phyloP scores from a whole-genome alignment of 148 eudicot genomes.

The Rhododendron henanense region DNA sequence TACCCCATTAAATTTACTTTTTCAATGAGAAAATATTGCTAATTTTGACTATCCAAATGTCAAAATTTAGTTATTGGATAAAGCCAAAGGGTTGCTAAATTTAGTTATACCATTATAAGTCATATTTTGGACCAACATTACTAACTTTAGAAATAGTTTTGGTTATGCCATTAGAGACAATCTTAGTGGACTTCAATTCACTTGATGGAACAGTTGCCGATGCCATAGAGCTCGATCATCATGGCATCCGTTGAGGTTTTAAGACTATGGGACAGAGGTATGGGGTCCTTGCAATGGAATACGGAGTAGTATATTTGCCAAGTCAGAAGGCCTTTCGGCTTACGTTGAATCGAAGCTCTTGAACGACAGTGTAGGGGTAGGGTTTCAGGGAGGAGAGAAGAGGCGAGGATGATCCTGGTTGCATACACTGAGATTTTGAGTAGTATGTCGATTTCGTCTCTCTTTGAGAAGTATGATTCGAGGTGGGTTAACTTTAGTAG shows the following conservation, averaged over 20 bases:
- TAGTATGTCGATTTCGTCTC: constrained; percentile 82
- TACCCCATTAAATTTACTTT: too few relatives aligned
- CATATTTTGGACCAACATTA: too few relatives aligned
- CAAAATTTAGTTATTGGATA: not conserved
- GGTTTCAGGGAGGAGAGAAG: constrained; percentile 39
- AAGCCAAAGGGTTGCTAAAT: too few relatives aligned
- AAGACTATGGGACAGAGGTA: not conserved
- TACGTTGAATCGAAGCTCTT: constrained; percentile 61
- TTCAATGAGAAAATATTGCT: not conserved
- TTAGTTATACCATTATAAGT: too few relatives aligned
- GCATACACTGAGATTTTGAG: constrained; percentile 87
- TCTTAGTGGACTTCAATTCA: not conserved
- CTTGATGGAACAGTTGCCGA: not conserved
- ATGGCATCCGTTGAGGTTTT: too few relatives aligned
- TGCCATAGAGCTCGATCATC: not conserved
- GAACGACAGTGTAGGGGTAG: constrained; percentile 37
- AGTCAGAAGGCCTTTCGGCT: constrained; percentile 87
- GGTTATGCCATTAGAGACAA: too few relatives aligned
- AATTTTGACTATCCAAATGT: too few relatives aligned
- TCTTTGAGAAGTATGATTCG: constrained; percentile 72
- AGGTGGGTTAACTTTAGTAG: constrained; percentile 36
- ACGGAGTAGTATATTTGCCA: constrained; percentile 39
- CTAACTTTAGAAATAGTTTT: too few relatives aligned
- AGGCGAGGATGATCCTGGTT: constrained; percentile 56
- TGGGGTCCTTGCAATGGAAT: too few relatives aligned